phyloP scores from a whole-genome alignment of 2,329 filamentous ascomycete genomes.

The Cadophora sp. region DNA sequence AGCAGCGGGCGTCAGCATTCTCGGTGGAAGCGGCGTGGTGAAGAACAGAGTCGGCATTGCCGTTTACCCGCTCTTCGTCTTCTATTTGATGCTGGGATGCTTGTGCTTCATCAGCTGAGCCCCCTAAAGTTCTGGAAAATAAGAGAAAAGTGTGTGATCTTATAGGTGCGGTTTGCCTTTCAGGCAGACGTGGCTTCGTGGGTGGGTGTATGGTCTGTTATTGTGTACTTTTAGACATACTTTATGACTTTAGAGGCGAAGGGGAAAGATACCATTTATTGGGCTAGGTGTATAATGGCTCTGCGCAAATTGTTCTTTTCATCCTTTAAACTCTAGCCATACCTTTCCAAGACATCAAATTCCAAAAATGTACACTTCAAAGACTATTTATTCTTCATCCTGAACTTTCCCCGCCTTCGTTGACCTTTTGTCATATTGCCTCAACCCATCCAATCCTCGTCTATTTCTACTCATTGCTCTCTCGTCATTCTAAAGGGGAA shows the following conservation, averaged over 20 bases:
- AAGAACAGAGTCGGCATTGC: slow-evolving; percentile 93
- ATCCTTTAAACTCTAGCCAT: neutral
- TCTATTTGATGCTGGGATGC: slow-evolving; percentile 91
- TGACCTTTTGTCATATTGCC: too few species aligned
- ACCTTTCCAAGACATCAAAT: neutral
- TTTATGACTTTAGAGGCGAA: slow-evolving; percentile 3
- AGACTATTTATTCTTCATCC: too few species aligned
- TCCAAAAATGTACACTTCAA: too few species aligned
- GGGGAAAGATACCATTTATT: slow-evolving; percentile 2
- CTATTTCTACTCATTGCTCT: too few species aligned
- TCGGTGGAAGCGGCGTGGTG: slow-evolving; percentile 93
- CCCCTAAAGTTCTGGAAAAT: neutral
- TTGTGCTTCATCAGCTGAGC: slow-evolving; percentile 79
- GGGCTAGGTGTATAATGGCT: neutral
- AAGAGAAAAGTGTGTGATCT: neutral
- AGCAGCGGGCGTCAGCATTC: slow-evolving; percentile 92
- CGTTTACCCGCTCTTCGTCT: slow-evolving; percentile 93
- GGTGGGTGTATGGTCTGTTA: slow-evolving; percentile 11
- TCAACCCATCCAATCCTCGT: too few species aligned
- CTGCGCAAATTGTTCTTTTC: neutral
- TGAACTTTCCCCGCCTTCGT: too few species aligned
- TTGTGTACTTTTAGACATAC: slow-evolving; percentile 5
- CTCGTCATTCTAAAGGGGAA: too few species aligned
- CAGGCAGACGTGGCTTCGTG: neutral
- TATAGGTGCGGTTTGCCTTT: neutral